These are phyloP conservation scores for Fusarium armeniacum DNA, from an alignment of 2,329 filamentous ascomycete species.

Conservation along the genomic window DNA sequence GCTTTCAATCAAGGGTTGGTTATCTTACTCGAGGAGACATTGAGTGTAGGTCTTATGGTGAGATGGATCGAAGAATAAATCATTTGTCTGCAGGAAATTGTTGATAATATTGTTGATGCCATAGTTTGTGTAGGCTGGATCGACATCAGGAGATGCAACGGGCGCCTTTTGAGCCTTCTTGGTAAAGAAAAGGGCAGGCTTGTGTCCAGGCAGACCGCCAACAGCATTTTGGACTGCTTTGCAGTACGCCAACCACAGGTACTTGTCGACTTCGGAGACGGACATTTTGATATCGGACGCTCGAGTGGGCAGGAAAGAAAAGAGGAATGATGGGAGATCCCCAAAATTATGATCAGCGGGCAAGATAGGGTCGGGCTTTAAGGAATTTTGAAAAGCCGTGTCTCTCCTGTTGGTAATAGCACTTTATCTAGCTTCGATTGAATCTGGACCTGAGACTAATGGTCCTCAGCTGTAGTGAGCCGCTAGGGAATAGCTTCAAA, in stretches of 20 bases:
- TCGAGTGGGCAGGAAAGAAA: not conserved
- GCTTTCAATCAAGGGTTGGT: fast-evolving
- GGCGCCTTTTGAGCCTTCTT: slow-evolving; percentile 43
- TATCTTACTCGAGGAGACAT: slow-evolving; percentile 34
- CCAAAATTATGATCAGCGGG: not conserved
- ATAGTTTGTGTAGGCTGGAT: slow-evolving; percentile 37
- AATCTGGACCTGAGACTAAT: slow-evolving; percentile 20
- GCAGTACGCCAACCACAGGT: slow-evolving; percentile 41
- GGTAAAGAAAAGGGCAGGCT: slow-evolving; percentile 42
- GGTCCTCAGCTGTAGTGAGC: not conserved
- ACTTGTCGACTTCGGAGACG: slow-evolving; percentile 27
- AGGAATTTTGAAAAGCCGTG: slow-evolving; percentile 14
- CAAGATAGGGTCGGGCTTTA: slow-evolving; percentile 9
- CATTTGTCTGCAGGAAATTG: slow-evolving; percentile 37
- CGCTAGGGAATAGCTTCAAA: slow-evolving; percentile 28
- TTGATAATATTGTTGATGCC: slow-evolving; percentile 39
- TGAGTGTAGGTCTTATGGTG: slow-evolving; percentile 40
- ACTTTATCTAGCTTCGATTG: not conserved
- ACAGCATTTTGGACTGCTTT: slow-evolving; percentile 39
- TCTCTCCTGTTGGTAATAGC: not conserved
- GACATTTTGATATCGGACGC: slow-evolving; percentile 16
- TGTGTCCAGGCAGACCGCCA: slow-evolving; percentile 39
- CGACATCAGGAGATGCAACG: slow-evolving; percentile 32
- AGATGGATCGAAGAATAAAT: slow-evolving; percentile 38
- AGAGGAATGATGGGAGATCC: not conserved